Base-by-base conservation (phyloP, 2,329 filamentous ascomycete genomes). In the Metarhizium album region DNA sequence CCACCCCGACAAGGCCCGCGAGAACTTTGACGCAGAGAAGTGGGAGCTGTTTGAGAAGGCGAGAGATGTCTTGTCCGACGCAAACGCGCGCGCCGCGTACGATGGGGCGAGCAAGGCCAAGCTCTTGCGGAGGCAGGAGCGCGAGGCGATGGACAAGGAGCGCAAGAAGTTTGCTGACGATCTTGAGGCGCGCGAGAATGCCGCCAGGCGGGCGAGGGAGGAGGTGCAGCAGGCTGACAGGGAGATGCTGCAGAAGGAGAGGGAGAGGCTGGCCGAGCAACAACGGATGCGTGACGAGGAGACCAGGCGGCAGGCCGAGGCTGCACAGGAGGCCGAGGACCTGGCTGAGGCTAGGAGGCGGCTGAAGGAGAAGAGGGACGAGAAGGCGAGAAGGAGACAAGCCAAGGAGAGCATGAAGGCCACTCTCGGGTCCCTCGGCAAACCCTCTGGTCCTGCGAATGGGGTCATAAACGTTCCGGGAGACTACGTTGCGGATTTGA, bases 1-100 rank as follows among this genome's bases (percentile, higher is more conserved):
- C 72, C 91, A 97, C 67, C 91, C 91, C 1, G 91, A 97, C 75
- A 95, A 96, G 70, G 83, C 90, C 50, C 80, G 83, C 55, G 81
- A 79, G 48, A 72, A 76, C 37, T 88, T 85, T 59, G 88, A 93
- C 58, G 76, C 87, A 45, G 83, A 84, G 51, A 87, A 86, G 61
- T 97, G 94, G 73, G 87, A 95, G 67, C 75, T 86, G 1, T 82
- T 95, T 52, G 86, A 90, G 62, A 86, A 86, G 54, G 90, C 89
- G n/a, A 82, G 88, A 63, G 89, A 94, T 67, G 80, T 96, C 2
- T 79, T 97, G 2, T 79, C 81, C 27, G 84, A 90, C 56, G 69
- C 80, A 0, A 78, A 76, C 14, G 78, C 88, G 37, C 86, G 88
- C 53, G 77, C 80, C 47, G 80, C 84, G 49, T 95, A 96, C 72